Evolutionary conservation across 2,329 filamentous ascomycete species (phyloP).

Genomic region (Trichoderma asperellum): DNA sequence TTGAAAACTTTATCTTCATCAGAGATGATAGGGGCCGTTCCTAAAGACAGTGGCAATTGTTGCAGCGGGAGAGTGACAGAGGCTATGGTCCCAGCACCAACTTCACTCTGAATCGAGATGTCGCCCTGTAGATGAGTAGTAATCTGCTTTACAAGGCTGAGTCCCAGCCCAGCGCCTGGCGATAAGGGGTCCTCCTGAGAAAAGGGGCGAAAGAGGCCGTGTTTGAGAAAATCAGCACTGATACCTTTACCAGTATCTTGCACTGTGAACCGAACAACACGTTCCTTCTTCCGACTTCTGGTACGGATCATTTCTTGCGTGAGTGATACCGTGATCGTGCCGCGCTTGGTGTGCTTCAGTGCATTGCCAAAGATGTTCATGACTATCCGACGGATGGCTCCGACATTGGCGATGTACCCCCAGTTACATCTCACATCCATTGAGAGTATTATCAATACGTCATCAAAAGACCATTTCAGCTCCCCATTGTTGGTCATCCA

Average conservation of each 20-base stretch:
- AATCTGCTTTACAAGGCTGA: slow-evolving; percentile 66
- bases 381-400: slow-evolving; percentile 56
- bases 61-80: slow-evolving; percentile 17
- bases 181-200: slow-evolving; percentile 64
- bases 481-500: slow-evolving; percentile 22
- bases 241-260: slow-evolving; percentile 70
- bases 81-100: slow-evolving; percentile 42
- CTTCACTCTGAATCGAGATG: slow-evolving; percentile 58
- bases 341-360: slow-evolving; percentile 59
- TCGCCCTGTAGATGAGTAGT: slow-evolving; percentile 61
- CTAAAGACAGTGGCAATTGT: slow-evolving; percentile 5
- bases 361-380: slow-evolving; percentile 68
- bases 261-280: slow-evolving; percentile 50
- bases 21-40: not conserved
- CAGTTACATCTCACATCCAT: slow-evolving; percentile 53
- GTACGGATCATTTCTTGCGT: slow-evolving; percentile 32
- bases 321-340: slow-evolving; percentile 40
- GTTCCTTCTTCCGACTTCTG: slow-evolving; percentile 19
- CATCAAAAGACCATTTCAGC: slow-evolving; percentile 31
- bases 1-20: slow-evolving; percentile 38
- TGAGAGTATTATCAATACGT: slow-evolving; percentile 37
- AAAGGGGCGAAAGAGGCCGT: slow-evolving; percentile 66
- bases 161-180: slow-evolving; percentile 65
- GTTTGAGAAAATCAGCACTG: slow-evolving; percentile 62
- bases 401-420: slow-evolving; percentile 58